Evolutionary conservation across 257 asterid species (phyloP), one percentile per base, ranked within the genome.

Genomic region (Ballota nigra): DNA sequence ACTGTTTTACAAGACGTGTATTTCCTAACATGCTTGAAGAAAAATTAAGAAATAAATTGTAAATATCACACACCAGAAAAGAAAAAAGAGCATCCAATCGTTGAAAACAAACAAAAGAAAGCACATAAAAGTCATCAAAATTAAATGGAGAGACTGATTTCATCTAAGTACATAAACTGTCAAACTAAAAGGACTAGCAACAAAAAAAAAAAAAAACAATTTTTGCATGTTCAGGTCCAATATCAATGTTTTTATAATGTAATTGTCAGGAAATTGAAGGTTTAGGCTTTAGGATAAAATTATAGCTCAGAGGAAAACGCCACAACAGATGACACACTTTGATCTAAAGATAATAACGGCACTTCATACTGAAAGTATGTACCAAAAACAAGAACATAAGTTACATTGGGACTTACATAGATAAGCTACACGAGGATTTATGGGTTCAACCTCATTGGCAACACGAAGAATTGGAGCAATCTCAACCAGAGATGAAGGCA

Each of bases 391-490:
- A n/a, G 22, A 53, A 16, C 36, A 68, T 3, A 56, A 63, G 45
- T 51, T 70, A 36, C 6, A 22, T 24, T 8, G 33, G 31, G 71
- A 87, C 99, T 89, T 85, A 94, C 99, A 94, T 36, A 94, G 93
- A 72, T 94, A 89, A 78, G 98, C 98, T 71, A 94, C 99, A 80
- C 99, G 87, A 8, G 97, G 86, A 68, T 91, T 88, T 69, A 81
- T 91, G 43, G 91, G 81, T 84, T 94, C 99, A 40, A 94, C 99
- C 81, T 94, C 99, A 63, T 94, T 94, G 71, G 99, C 99, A 68
- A 94, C 99, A 70, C 99, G 99, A 38, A 94, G 96, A 82, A 94
- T 91, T 47, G 97, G 99, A 0, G 99, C 99, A 71, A 94, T 94
- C 78, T 91, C 98, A 65, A 88, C 96, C 34, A 94, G 75, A 63